These are phyloP conservation scores for Oenanthe sinensis DNA, from an alignment of 129 eudicot species.

Conservation along the genomic window DNA sequence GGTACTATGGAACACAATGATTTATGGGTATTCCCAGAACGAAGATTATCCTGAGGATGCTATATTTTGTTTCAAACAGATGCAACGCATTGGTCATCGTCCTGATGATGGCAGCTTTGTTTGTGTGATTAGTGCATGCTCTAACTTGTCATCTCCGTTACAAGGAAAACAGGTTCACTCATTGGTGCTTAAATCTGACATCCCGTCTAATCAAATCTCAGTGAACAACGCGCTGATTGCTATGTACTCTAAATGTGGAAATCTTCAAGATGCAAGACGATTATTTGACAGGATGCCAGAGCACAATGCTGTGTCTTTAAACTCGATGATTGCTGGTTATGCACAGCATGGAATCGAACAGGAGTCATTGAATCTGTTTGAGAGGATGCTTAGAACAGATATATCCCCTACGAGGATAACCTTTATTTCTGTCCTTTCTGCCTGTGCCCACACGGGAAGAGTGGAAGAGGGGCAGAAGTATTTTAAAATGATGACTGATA, in stretches of 20 bases:
- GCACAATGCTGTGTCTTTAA: constrained; percentile 48
- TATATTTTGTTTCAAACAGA: constrained; percentile 43
- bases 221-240: constrained; percentile 60
- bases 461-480: constrained; percentile 47
- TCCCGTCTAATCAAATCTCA: constrained; percentile 51
- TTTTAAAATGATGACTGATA: constrained; percentile 38
- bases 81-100: constrained; percentile 49
- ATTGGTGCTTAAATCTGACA: constrained; percentile 59
- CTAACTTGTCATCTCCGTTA: constrained; percentile 55
- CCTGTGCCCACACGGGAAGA: constrained; percentile 66
- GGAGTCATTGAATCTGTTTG: constrained; percentile 50
- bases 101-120: constrained; percentile 81
- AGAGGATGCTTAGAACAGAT: constrained; percentile 40
- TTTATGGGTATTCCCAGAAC: constrained; percentile 57
- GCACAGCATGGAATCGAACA: constrained; percentile 57
- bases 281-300: constrained; percentile 59
- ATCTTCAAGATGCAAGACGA: constrained; percentile 56
- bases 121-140: constrained; percentile 67
- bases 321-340: constrained; percentile 62
- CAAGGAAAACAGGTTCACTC: constrained; percentile 70
- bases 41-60: constrained; percentile 66
- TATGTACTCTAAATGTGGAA: constrained; percentile 81
- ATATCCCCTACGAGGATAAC: constrained; percentile 44
- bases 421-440: constrained; percentile 57
- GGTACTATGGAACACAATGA: constrained; percentile 78